These are phyloP conservation scores for Colletotrichum sp. DNA, from an alignment of 2,329 filamentous ascomycete species.

Conservation along the genomic window DNA sequence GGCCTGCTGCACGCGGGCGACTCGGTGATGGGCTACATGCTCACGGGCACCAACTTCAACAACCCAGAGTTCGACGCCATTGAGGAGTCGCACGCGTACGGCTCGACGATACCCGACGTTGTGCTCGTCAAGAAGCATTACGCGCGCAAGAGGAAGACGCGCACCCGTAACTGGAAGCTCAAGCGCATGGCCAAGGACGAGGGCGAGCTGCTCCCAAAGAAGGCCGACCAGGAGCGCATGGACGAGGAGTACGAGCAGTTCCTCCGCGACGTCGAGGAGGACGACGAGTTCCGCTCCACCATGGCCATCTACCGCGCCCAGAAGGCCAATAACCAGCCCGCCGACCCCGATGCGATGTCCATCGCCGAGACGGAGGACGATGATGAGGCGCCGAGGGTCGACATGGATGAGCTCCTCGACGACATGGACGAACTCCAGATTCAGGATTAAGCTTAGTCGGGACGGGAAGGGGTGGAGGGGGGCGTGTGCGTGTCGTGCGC, in stretches of 20 bases:
- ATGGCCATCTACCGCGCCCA: slow-evolving; percentile 84
- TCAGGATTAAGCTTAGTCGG: slow-evolving; percentile 47
- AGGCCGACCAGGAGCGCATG: slow-evolving; percentile 85
- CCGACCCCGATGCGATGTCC: slow-evolving; percentile 69
- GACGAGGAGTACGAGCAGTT: slow-evolving; percentile 98
- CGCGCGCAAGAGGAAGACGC: slow-evolving; percentile 81
- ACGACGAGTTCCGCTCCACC: slow-evolving; percentile 83
- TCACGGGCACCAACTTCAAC: slow-evolving; percentile 92
- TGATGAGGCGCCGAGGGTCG: slow-evolving; percentile 72
- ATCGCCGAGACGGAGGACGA: slow-evolving; percentile 67
- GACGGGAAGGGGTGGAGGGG: not conserved
- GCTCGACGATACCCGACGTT: slow-evolving; percentile 85
- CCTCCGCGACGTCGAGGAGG: slow-evolving; percentile 94
- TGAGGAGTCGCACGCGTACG: slow-evolving; percentile 78
- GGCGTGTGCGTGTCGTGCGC: not conserved
- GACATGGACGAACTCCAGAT: slow-evolving; percentile 91
- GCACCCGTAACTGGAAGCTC: slow-evolving; percentile 88
- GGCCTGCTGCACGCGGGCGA: slow-evolving; percentile 86
- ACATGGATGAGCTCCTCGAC: slow-evolving; percentile 84
- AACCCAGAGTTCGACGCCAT: slow-evolving; percentile 84
- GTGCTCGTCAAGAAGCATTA: slow-evolving; percentile 98
- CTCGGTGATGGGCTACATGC: slow-evolving; percentile 88
- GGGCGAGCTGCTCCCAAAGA: slow-evolving; percentile 83
- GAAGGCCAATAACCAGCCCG: slow-evolving; percentile 46
- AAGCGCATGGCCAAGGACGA: slow-evolving; percentile 93